Base-by-base conservation (phyloP, 345 rosid species). In the Litchi chinensis region DNA sequence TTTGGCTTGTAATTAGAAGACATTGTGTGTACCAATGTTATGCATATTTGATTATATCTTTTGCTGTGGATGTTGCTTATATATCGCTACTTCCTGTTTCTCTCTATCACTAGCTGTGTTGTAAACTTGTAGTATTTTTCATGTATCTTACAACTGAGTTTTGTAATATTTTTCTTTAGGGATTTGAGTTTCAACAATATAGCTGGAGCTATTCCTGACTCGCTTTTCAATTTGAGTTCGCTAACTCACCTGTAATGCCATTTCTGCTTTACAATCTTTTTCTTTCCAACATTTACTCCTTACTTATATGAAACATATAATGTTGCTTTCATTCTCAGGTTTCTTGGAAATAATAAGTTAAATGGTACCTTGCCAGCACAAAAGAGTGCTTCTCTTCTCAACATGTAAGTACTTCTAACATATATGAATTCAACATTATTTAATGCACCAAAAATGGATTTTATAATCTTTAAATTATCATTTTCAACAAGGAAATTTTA, bases 141-240 rank as follows among this genome's bases (percentile, higher is more conserved):
- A 21, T 15, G 18, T 50, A 40, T 5, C 28, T 11, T 64, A 65
- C 22, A 50, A 24, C 6, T 18, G 5, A 5, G 7, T 57, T 59
- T 71, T 59, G 37, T 22, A 32, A 21, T 64, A 13, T 67, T 8
- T 62, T 59, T 75, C 71, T 79, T 68, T 73, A 90, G 92, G 85
- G 92, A 90, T 82, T 85, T 88, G 77, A 89, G 93, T 86, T 90
- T 88, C 88, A 90, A 90, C 82, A 88, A 81, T 43, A 22, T 90
- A 66, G 41, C 8, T 26, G 87, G 91, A 69, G 57, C 32, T 16
- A 86, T 90, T 70, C 91, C 91, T 5, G 84, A 76, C 0, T 70
- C 82, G 2, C 84, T 89, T 62, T 90, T 88, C 79, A 78, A 66
- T 69, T 68, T 87, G 80, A 79, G 76, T 66, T 69, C 79, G 10